Base-by-base conservation (phyloP, 495 filamentous ascomycete species). In the Chaetomium cochliodes region DNA sequence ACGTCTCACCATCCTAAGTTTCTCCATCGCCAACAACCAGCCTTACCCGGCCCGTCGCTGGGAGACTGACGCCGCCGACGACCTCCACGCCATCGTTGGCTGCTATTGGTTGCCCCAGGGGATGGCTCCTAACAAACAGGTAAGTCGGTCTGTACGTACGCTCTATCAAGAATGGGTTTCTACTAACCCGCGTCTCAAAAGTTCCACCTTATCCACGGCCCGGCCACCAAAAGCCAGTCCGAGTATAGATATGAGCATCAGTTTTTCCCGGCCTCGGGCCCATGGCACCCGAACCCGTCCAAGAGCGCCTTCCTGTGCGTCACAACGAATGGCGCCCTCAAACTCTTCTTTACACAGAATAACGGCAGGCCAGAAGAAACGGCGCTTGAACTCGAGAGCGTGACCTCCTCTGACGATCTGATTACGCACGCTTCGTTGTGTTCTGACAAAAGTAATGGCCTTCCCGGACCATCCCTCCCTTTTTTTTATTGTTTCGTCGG, bases 401-500 rank as follows among this genome's bases (percentile, higher is more conserved):
- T 89, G 33, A 81, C 82, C 13, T 84, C 85, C 13, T 87, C 86
- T 13, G 85, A 89, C 56, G 86, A 91, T 55, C 68, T 90, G 18
- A 80, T 96, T 41, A 92, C 91, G 5, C 92, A 97, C 77, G 91
- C 92, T 3, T 83, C 92, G 16, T 79, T 94, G 62, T 88, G 88
- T 63, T 84, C 87, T 13, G 90, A 93, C 50, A 88, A 82, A 75
- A 82, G 86, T 89, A 78, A 65, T 37, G 16, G 33, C 51, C 26
- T 16, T 54, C 26, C 51, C 74, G 60, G 25, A 18, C 50, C 41
- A n/a, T n/a, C 49, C 39, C 13, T 23, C 60, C 58, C 55, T 18
- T 15, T 58, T 5, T 22, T 25, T 25, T 11, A 57, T 33, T 41
- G 33, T 25, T 0, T 22, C 12, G 13, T 33, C 20, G 49, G 30